Evolutionary conservation across 495 filamentous ascomycete species (phyloP).

Genomic region (Hypoxylon rickii): DNA sequence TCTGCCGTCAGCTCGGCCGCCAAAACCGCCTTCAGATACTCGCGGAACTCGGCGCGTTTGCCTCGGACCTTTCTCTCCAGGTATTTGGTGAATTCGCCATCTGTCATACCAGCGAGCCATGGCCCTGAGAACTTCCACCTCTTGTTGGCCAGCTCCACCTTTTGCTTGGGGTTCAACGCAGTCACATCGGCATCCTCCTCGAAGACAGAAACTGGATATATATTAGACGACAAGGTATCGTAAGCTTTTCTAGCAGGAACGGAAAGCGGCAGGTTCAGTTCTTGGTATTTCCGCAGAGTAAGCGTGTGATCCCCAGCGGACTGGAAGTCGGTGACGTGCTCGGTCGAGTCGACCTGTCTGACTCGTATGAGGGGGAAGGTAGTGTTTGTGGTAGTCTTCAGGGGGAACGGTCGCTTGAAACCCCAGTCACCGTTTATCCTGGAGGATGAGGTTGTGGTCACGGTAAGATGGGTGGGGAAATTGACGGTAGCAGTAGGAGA

Average conservation of each 20-base stretch:
- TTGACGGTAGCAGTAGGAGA: constrained; percentile 66
- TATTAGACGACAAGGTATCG: constrained; percentile 9
- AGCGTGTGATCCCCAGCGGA: constrained; percentile 81
- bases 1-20: constrained; percentile 55
- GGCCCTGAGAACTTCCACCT: constrained; percentile 82
- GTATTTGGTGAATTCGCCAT: constrained; percentile 71
- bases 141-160: constrained; percentile 38
- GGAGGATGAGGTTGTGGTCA: constrained; percentile 80
- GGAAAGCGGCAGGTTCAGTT: constrained; percentile 61
- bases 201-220: constrained; percentile 56
- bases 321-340: constrained; percentile 90
- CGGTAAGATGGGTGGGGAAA: constrained; percentile 81
- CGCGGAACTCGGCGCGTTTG: constrained; percentile 63
- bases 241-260: constrained; percentile 44
- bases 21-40: constrained; percentile 57
- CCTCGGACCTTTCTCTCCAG: constrained; percentile 64
- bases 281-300: constrained; percentile 85
- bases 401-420: constrained; percentile 82
- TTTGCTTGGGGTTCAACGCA: constrained; percentile 38
- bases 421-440: constrained; percentile 88
- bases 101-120: constrained; percentile 76
- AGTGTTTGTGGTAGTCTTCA: constrained; percentile 71
- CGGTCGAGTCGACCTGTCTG: constrained; percentile 76
- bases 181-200: constrained; percentile 60
- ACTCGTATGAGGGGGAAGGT: constrained; percentile 73